phyloP scores from a whole-genome alignment of 768 basidiomycete genomes.

The Lactifluus echinatus region DNA sequence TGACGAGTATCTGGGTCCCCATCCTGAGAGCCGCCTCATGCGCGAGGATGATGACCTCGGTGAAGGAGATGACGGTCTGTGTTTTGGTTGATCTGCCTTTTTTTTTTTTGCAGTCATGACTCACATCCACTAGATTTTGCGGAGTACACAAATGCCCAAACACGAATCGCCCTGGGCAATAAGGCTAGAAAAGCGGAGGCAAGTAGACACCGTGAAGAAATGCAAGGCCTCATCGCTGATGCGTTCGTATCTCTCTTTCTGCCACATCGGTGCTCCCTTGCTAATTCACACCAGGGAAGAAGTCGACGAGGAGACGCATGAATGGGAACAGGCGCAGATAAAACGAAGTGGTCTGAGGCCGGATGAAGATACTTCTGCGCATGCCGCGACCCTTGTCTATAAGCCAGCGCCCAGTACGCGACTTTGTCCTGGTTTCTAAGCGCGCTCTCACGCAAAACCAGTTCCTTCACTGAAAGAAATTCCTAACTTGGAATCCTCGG shows the following conservation, averaged over 20 bases:
- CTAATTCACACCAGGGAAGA: conserved; percentile 44
- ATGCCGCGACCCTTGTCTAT: conserved; percentile 49
- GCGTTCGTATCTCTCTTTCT: conserved; percentile 41
- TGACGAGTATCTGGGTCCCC: conserved; percentile 57
- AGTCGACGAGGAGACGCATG: conserved; percentile 72
- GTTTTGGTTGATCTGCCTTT: no score
- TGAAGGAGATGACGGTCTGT: conserved; percentile 78
- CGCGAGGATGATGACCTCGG: conserved; percentile 85
- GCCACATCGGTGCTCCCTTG: conserved; percentile 1
- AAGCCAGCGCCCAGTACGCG: conserved; percentile 61
- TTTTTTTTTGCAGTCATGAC: neutral
- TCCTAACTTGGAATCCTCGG: conserved; percentile 53
- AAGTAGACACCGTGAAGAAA: conserved; percentile 52
- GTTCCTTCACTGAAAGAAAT: conserved; percentile 59
- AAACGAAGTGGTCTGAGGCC: conserved; percentile 58
- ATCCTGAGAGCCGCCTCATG: conserved; percentile 74
- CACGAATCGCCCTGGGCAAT: conserved; percentile 78
- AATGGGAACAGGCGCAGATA: conserved; percentile 82
- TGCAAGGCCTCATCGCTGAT: conserved; percentile 76
- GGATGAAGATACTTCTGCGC: conserved; percentile 30
- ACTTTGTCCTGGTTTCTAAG: neutral
- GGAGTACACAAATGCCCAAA: conserved; percentile 81
- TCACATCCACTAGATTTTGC: conserved; percentile 52
- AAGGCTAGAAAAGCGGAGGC: conserved; percentile 69
- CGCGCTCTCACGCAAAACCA: conserved; percentile 26